These are phyloP conservation scores for Phytopythium boreale DNA, from an alignment of 352 stramenopile species.

Conservation along the genomic window DNA sequence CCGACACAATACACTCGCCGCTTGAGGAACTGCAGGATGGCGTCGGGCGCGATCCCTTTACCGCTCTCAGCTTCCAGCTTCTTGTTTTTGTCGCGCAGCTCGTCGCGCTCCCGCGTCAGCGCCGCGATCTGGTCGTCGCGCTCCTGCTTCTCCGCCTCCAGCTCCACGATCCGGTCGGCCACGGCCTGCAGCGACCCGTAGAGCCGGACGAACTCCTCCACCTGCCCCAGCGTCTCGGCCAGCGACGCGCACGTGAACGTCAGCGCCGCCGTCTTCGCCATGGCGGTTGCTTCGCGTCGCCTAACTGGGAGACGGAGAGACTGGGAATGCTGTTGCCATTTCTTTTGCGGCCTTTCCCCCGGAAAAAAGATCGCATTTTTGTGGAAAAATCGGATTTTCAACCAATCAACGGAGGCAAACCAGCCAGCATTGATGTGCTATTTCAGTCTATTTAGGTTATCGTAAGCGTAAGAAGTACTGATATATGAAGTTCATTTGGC, in stretches of 20 bases:
- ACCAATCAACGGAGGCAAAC: neutral
- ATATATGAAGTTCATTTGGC: neutral
- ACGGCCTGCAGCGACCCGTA: slow-evolving; percentile 1
- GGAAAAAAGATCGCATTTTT: neutral
- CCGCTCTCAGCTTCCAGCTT: neutral
- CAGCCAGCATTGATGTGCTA: no score
- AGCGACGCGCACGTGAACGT: slow-evolving; percentile 4
- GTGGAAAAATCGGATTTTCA: neutral
- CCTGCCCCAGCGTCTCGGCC: slow-evolving; percentile 1
- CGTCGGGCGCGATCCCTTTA: neutral
- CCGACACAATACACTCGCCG: slow-evolving; percentile 1
- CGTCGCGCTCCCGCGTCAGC: neutral
- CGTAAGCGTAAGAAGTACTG: neutral
- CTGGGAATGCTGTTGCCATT: neutral
- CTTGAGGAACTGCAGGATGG: neutral
- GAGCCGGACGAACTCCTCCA: neutral
- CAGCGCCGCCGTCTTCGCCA: neutral
- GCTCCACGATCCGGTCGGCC: slow-evolving; percentile 3
- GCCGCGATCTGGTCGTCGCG: neutral
- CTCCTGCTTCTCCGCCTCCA: neutral
- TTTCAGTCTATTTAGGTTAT: no score
- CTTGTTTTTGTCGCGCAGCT: neutral
- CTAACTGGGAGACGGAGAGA: neutral
- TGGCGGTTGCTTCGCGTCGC: neutral
- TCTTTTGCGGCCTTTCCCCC: neutral